Evolutionary conservation across 2,329 filamentous ascomycete genomes (phyloP).

Genomic region (Claviceps capensis): DNA sequence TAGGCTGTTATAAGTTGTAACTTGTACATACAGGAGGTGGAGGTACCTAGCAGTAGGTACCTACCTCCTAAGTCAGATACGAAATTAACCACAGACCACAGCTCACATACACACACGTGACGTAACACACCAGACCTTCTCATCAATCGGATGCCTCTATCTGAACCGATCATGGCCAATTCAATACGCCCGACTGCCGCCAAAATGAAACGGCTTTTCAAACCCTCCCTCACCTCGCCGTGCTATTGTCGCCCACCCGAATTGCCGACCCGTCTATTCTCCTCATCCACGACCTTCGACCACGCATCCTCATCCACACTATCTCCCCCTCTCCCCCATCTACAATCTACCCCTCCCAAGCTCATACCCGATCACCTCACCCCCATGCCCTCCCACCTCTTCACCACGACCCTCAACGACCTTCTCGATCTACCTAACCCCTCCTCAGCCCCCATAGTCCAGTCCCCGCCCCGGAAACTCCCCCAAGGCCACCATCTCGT

Average conservation of each 20-base stretch:
- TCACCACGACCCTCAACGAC: conserved; percentile 47
- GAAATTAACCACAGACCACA: background rate
- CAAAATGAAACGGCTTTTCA: background rate
- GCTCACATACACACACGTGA: background rate
- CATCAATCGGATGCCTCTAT: too few species aligned
- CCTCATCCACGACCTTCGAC: background rate
- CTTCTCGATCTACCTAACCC: conserved; percentile 25
- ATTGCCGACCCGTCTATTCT: background rate
- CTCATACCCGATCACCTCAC: conserved; percentile 32
- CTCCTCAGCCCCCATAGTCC: conserved; percentile 7
- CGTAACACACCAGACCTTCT: background rate
- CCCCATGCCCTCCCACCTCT: conserved; percentile 49
- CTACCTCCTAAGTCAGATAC: too few species aligned
- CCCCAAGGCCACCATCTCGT: conserved; percentile 68
- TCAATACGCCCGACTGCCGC: background rate
- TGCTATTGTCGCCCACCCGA: background rate
- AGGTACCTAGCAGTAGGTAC: background rate
- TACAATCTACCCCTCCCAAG: conserved; percentile 12
- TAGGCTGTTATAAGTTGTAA: background rate
- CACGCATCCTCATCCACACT: background rate
- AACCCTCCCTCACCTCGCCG: too few species aligned
- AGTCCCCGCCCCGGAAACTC: conserved; percentile 22
- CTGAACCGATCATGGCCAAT: background rate
- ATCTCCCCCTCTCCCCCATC: background rate
- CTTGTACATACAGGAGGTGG: too few species aligned